Evolutionary conservation across 2,329 filamentous ascomycete genomes (phyloP), one percentile per base, ranked within the genome.

Genomic region (Penicillium concentricum): DNA sequence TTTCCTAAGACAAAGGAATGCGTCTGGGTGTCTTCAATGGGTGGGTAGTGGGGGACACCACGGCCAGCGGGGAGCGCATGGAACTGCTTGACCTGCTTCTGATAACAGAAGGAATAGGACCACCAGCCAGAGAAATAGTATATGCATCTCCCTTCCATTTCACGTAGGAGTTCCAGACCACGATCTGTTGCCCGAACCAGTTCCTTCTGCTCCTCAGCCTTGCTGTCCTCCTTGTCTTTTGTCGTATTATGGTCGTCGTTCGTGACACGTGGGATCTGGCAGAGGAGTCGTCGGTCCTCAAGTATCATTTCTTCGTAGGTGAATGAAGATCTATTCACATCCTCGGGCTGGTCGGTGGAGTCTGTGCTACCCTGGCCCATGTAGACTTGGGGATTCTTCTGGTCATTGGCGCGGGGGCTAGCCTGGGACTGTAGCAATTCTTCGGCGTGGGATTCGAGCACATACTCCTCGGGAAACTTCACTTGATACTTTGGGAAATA

Each of bases 101-200:
- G 90, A 76, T 96, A 94, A 80, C 92, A 97, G 74, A 96, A 96
- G 66, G 88, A 89, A 76, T 97, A 97, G 69, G 89, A 94, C 92
- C 92, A 97, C 92, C 92, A 97, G 0, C 92, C 92, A 1, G 87
- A 89, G 62, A 92, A 78, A 72, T 86, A 90, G 78, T 93, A 96
- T 61, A 97, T 84, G 73, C 92, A 97, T 28, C 84, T 83, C 4
- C 87, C 89, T 51, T 92, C 84, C 74, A 97, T 87, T 26, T 87
- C 86, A 61, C 84, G 83, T 49, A 97, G 79, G 22, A 97, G 81
- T 68, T 94, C 89, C 82, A 90, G 89, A 6, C 92, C 92, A 47
- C 86, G 87, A 32, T 85, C 82, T 1, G 88, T 89, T 1, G 92
- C 92, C 26, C 90, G 86, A 39, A 83, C 84, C 10, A 95, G 82